These are phyloP conservation scores for Pythium guiyangense DNA, from an alignment of 352 stramenopile species.

Conservation along the genomic window DNA sequence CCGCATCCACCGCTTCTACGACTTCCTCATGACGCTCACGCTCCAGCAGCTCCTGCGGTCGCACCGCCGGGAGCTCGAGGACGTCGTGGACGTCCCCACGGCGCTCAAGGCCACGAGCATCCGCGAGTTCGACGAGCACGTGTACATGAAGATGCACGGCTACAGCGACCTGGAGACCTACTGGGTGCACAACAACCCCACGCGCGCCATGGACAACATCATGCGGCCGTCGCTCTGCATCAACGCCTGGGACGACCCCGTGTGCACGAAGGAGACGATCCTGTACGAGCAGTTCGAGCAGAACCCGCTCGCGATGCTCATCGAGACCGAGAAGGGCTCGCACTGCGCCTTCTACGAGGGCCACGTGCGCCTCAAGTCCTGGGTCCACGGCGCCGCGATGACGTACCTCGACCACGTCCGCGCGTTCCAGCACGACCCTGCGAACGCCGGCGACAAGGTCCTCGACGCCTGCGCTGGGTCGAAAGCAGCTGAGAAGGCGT, in stretches of 20 bases:
- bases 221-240: no score
- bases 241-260: no score
- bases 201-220: no score
- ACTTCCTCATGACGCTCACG: conserved; percentile 74
- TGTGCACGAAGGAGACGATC: no score
- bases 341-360: no score
- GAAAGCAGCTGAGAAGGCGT: neutral
- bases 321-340: no score
- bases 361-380: conserved; percentile 52
- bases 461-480: no score
- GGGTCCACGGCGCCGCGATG: conserved; percentile 51
- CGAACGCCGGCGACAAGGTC: neutral
- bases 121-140: conserved; percentile 65
- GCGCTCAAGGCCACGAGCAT: conserved; percentile 53
- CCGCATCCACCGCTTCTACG: conserved; percentile 61
- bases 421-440: conserved; percentile 21
- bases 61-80: conserved; percentile 35
- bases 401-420: conserved; percentile 56
- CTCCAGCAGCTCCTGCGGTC: conserved; percentile 60
- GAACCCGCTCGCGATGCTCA: no score
- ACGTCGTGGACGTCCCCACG: conserved; percentile 42
- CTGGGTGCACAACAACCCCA: no score
- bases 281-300: no score
- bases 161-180: conserved; percentile 53
- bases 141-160: conserved; percentile 82